Conservation (phyloP, 192 early-diverging fungal species). For the Mortierella alpina region DNA sequence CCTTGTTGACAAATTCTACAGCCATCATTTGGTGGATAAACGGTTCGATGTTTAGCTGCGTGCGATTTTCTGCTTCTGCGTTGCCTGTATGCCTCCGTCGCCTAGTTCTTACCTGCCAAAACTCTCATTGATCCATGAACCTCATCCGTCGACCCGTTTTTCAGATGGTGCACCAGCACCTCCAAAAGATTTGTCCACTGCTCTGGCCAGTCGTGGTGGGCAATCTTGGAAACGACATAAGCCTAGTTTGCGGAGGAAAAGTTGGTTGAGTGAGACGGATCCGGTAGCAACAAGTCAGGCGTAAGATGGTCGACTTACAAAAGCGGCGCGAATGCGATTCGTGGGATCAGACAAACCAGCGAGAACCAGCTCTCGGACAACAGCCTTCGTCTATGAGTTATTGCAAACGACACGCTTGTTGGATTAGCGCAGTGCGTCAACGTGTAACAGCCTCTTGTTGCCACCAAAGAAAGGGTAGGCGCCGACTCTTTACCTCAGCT, state of each 20-base stretch:
- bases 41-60: background rate
- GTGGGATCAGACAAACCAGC: slow-evolving; percentile 68
- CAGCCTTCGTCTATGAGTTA: slow-evolving; percentile 63
- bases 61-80: background rate
- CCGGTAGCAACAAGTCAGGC: background rate
- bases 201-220: slow-evolving; percentile 93
- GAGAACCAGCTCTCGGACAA: slow-evolving; percentile 66
- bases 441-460: background rate
- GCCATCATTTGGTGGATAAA: background rate
- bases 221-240: slow-evolving; percentile 88
- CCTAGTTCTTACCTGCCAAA: slow-evolving; percentile 57
- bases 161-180: slow-evolving; percentile 75
- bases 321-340: slow-evolving; percentile 71
- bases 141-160: slow-evolving; percentile 70
- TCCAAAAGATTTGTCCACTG: slow-evolving; percentile 92
- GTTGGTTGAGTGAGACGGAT: background rate
- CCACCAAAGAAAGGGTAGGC: slow-evolving; percentile 6
- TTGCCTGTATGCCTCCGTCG: background rate
- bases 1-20: slow-evolving; percentile 84
- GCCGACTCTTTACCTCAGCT: slow-evolving; percentile 58
- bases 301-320: slow-evolving; percentile 51
- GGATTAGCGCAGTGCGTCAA: too few species aligned
- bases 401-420: background rate
- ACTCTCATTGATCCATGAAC: slow-evolving; percentile 93
- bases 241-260: slow-evolving; percentile 62